Percentiles rank a stretch among this genome's conserved stretches.
phyloP scores from a whole-genome alignment of 305 asterid species.

The Solanum hybrid region DNA sequence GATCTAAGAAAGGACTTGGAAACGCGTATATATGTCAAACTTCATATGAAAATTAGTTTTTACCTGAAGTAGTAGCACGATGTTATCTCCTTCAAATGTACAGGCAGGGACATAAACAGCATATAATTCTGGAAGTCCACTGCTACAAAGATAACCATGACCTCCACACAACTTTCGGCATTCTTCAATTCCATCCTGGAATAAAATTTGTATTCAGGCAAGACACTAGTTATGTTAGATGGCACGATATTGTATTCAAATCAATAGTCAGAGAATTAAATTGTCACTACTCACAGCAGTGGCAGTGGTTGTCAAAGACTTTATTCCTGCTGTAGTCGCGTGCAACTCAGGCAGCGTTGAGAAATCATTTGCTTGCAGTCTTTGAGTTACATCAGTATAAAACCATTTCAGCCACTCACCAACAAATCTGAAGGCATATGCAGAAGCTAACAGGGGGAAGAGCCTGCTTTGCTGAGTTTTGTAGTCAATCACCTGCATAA shows the following conservation, averaged over 20 bases:
- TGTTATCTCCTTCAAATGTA: conserved; percentile 96
- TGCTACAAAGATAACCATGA: conserved; percentile 90
- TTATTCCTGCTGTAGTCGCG: conserved; percentile 98
- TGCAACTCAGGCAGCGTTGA: conserved; percentile 92
- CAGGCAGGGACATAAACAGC: conserved; percentile 98
- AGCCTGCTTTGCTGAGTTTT: conserved; percentile 93
- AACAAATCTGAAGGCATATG: conserved; percentile 89
- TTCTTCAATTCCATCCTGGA: conserved; percentile 95
- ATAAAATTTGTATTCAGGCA: not conserved
- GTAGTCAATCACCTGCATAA: conserved; percentile 72
- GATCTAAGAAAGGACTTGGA: not conserved
- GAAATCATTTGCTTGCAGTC: conserved; percentile 71
- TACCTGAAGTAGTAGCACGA: conserved; percentile 79
- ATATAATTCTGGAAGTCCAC: conserved; percentile 97
- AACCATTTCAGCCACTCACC: conserved; percentile 99
- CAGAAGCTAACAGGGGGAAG: conserved; percentile 92
- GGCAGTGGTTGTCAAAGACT: conserved; percentile 82
- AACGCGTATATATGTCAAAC: not conserved
- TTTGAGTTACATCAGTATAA: conserved; percentile 74
- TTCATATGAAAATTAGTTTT: not conserved
- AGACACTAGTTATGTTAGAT: not conserved
- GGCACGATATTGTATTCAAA: not conserved
- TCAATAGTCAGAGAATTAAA: not conserved
- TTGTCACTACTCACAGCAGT: conserved; percentile 71
- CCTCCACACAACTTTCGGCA: conserved; percentile 96